A percentile compares a stretch with the other conserved stretches of the same genome.
phyloP scores from a whole-genome alignment of 495 filamentous ascomycete species.

The Trichocladium uniseriatum region DNA sequence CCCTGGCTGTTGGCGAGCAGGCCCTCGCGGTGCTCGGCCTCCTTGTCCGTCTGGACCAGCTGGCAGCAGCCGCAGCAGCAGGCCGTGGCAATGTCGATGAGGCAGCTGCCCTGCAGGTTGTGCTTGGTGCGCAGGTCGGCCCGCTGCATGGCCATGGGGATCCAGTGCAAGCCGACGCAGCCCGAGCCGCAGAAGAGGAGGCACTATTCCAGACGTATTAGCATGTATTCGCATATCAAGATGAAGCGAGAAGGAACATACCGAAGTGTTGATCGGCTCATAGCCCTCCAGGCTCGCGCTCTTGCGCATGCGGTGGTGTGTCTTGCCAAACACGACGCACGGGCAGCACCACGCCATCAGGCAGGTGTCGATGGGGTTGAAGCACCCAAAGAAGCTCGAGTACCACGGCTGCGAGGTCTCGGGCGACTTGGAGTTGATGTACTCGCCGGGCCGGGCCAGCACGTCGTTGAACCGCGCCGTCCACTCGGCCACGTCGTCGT shows the following conservation, averaged over 20 bases:
- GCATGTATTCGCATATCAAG: too few relatives aligned
- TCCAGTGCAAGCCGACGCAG: conserved; percentile 27
- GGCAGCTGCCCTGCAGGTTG: conserved; percentile 33
- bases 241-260: conserved; percentile 14
- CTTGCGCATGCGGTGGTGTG: conserved; percentile 35
- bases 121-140: conserved; percentile 34
- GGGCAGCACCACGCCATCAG: conserved; percentile 33
- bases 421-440: conserved; percentile 26
- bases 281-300: conserved; percentile 32
- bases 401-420: conserved; percentile 22
- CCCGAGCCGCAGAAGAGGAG: conserved; percentile 27
- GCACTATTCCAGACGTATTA: conserved; percentile 11
- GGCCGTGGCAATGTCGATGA: conserved; percentile 27
- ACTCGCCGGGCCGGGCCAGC: conserved; percentile 22
- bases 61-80: conserved; percentile 38
- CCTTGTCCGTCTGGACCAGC: conserved; percentile 33
- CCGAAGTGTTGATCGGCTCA: conserved; percentile 34
- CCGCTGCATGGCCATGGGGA: conserved; percentile 36
- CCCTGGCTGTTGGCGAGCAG: conserved; percentile 2
- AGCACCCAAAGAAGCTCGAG: conserved; percentile 28
- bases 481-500: conserved; percentile 28
- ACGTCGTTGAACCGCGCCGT: conserved; percentile 26
- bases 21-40: conserved; percentile 18
- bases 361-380: conserved; percentile 31
- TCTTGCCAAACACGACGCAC: conserved; percentile 41